Evolutionary conservation across 345 rosid species (phyloP).

Genomic region (Erodium maritimum): DNA sequence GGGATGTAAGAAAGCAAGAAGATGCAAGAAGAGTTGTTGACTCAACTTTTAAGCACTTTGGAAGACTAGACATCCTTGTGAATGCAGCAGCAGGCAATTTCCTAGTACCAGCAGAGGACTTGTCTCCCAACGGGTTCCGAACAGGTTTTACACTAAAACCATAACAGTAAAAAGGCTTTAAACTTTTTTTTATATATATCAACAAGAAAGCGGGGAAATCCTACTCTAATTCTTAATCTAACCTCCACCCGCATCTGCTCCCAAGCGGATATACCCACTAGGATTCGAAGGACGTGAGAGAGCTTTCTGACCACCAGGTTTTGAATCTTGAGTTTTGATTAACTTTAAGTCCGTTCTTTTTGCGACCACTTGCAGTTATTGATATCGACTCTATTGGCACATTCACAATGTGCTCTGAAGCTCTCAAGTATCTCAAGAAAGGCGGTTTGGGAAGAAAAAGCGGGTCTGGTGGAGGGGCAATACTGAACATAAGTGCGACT

Average conservation of each 20-base stretch:
- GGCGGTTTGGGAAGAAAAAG: conserved; percentile 53
- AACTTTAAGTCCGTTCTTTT: background rate
- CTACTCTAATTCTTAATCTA: too few species aligned
- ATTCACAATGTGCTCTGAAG: conserved; percentile 58
- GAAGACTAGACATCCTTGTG: conserved; percentile 55
- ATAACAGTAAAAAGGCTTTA: background rate
- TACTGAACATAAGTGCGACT: conserved; percentile 71
- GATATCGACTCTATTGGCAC: conserved; percentile 80
- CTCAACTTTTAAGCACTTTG: conserved; percentile 52
- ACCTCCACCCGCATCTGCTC: too few species aligned
- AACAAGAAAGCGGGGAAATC: too few species aligned
- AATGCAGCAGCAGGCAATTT: conserved; percentile 85
- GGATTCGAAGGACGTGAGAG: too few species aligned
- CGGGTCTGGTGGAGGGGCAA: conserved; percentile 36
- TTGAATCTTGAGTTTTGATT: too few species aligned
- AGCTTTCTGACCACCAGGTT: too few species aligned
- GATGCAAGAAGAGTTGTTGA: conserved; percentile 64
- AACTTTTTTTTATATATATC: too few species aligned
- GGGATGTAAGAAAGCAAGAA: conserved; percentile 71
- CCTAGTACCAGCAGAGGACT: conserved; percentile 62
- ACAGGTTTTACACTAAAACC: conserved; percentile 36
- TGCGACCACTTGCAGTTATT: conserved; percentile 36
- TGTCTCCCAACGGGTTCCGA: conserved; percentile 70
- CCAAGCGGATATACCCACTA: too few species aligned
- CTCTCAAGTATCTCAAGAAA: conserved; percentile 60